A percentile compares a stretch with the other conserved stretches of the same genome.
Evolutionary conservation across 768 basidiomycete genomes (phyloP).

Genomic region (Lactarius sp.): DNA sequence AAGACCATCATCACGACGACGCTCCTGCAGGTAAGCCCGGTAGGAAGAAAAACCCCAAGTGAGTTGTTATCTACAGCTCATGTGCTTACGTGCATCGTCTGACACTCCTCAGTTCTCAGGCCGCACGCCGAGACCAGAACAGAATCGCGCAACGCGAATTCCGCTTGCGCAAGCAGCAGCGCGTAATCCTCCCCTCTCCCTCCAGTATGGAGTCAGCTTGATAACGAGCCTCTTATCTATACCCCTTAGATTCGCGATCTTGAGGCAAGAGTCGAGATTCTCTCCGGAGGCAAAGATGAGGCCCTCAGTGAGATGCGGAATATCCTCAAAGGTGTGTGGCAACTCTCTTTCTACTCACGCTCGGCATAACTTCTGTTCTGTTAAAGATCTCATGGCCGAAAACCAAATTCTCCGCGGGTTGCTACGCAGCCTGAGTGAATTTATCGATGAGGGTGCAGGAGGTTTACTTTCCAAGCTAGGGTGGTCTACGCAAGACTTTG

Average conservation of each 20-base stretch:
- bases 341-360: background rate
- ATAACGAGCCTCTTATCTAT: background rate
- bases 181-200: constrained; percentile 39
- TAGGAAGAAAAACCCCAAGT: constrained; percentile 90
- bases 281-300: constrained; percentile 90
- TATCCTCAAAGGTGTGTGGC: constrained; percentile 61
- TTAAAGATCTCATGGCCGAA: constrained; percentile 78
- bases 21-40: constrained; percentile 51
- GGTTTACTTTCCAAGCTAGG: constrained; percentile 74
- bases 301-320: constrained; percentile 77
- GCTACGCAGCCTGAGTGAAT: constrained; percentile 66
- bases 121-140: constrained; percentile 83
- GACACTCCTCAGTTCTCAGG: constrained; percentile 61
- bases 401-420: constrained; percentile 80
- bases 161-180: constrained; percentile 85
- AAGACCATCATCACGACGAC: constrained; percentile 23
- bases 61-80: constrained; percentile 29
- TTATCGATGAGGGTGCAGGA: constrained; percentile 85
- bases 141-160: constrained; percentile 93
- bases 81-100: constrained; percentile 30
- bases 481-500: constrained; percentile 73
- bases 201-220: background rate
- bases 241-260: constrained; percentile 79
- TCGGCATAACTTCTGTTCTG: constrained; percentile 2
- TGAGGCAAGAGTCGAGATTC: constrained; percentile 90